Percentiles rank a stretch among this genome's conserved stretches.
Evolutionary conservation across 2,329 filamentous ascomycete genomes (phyloP).

Genomic region (Neonectria punicea): DNA sequence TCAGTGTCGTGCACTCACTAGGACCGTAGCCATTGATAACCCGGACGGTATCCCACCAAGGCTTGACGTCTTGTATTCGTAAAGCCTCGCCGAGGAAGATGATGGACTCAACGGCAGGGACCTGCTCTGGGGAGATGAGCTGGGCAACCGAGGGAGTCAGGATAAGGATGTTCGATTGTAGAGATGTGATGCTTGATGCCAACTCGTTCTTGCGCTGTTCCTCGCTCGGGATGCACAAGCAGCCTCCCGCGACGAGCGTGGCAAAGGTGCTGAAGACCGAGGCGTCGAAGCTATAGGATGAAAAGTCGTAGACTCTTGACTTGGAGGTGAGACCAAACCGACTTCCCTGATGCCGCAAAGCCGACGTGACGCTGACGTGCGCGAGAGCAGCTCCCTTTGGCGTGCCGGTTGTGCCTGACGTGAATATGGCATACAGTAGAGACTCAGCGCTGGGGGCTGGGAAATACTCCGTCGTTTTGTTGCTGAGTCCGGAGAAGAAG

Average conservation of each 20-base stretch:
- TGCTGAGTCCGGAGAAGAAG: background rate
- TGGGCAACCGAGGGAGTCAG: slow-evolving; percentile 59
- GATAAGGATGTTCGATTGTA: slow-evolving; percentile 37
- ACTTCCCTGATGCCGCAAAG: slow-evolving; percentile 16
- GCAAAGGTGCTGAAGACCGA: slow-evolving; percentile 26
- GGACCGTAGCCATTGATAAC: slow-evolving; percentile 30
- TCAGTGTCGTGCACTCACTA: slow-evolving; percentile 10
- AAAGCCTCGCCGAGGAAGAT: slow-evolving; percentile 59
- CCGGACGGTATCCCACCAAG: slow-evolving; percentile 17
- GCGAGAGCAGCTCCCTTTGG: slow-evolving; percentile 25
- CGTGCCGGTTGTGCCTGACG: slow-evolving; percentile 27
- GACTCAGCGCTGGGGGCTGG: background rate
- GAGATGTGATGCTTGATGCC: slow-evolving; percentile 55
- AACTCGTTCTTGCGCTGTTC: slow-evolving; percentile 60
- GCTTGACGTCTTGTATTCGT: slow-evolving; percentile 50
- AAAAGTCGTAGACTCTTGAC: slow-evolving; percentile 35
- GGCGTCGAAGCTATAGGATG: slow-evolving; percentile 37
- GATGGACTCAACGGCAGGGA: slow-evolving; percentile 55
- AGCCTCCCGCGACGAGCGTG: slow-evolving; percentile 50
- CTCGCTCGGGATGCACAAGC: slow-evolving; percentile 64
- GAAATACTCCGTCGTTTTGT: background rate
- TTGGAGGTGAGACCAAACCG: slow-evolving; percentile 11
- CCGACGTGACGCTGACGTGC: slow-evolving; percentile 25
- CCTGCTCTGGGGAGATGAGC: slow-evolving; percentile 53
- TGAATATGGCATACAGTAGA: slow-evolving; percentile 20